Conservation (phyloP, 148 eudicot genomes). For the Vaccinium myrtillus region DNA sequence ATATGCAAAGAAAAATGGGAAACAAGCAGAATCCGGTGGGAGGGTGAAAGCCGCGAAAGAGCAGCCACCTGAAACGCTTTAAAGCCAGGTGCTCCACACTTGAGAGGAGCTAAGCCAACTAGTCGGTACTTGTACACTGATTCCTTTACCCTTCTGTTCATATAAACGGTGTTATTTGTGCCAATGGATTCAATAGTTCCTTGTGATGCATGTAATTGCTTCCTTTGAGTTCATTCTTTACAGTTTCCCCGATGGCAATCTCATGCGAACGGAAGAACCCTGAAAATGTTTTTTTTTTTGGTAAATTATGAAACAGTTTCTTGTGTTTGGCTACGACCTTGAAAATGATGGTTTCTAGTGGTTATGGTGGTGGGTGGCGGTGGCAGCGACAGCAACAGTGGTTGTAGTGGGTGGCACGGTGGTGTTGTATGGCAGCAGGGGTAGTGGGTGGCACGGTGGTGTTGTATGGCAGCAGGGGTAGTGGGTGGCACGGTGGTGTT, state of each 20-base stretch:
- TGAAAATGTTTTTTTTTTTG: too few relatives aligned
- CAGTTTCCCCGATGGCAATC: too few relatives aligned
- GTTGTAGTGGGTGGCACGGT: not conserved
- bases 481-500: not conserved
- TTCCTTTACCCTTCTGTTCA: not conserved
- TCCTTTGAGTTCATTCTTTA: not conserved
- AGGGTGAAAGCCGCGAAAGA: constrained; percentile 53
- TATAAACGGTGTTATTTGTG: not conserved
- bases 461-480: too few relatives aligned
- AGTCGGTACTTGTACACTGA: not conserved
- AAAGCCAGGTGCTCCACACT: not conserved
- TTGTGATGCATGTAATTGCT: not conserved
- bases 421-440: too few relatives aligned
- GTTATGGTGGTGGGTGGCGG: not conserved
- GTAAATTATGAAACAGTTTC: not conserved
- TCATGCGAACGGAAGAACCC: too few relatives aligned
- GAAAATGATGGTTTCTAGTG: not conserved
- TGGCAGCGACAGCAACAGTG: not conserved
- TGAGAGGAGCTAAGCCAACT: not conserved
- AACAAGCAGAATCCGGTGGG: constrained; percentile 46
- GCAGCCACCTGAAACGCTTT: constrained; percentile 12
- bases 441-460: not conserved
- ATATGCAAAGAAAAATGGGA: constrained; percentile 61
- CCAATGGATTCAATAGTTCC: not conserved
- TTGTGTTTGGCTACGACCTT: not conserved